A percentile compares a stretch with the other conserved stretches of the same genome.
phyloP scores from a whole-genome alignment of 805 yeast genomes.

The Cyberlindnera petersonii region DNA sequence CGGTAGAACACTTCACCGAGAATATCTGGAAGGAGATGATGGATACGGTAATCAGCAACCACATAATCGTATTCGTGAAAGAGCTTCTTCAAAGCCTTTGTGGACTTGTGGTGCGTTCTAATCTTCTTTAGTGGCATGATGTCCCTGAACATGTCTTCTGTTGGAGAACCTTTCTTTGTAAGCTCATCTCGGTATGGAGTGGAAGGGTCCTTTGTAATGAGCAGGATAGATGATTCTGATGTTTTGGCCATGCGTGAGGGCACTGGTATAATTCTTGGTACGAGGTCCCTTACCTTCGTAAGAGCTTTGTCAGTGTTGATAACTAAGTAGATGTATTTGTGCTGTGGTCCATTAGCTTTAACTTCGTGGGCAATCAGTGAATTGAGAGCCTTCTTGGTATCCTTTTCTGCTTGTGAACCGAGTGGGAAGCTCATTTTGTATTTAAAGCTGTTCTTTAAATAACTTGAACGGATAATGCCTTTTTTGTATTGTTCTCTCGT shows the following conservation, averaged over 20 bases:
- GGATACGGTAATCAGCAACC: conserved; percentile 66
- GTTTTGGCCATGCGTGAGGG: conserved; percentile 47
- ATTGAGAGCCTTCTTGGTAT: conserved; percentile 22
- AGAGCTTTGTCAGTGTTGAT: conserved; percentile 47
- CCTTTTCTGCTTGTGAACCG: conserved; percentile 11
- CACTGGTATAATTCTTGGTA: conserved; percentile 59
- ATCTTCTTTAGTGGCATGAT: conserved; percentile 38
- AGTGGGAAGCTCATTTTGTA: conserved; percentile 10
- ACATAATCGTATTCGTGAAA: conserved; percentile 63
- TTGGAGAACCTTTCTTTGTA: conserved; percentile 26
- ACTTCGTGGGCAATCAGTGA: conserved; percentile 31
- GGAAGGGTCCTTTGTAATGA: conserved; percentile 75
- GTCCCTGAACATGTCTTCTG: conserved; percentile 20
- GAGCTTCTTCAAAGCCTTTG: conserved; percentile 42
- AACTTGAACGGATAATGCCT: neutral
- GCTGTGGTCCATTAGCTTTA: conserved; percentile 13
- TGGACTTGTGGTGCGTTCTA: conserved; percentile 45
- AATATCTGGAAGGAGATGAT: conserved; percentile 52
- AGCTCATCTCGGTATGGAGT: conserved; percentile 49
- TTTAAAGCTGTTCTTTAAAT: too few relatives aligned
- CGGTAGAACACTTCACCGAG: conserved; percentile 60
- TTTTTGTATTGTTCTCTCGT: neutral
- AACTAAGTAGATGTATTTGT: conserved; percentile 30
- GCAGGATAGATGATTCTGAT: conserved; percentile 47
- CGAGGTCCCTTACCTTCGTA: conserved; percentile 41